These are phyloP conservation scores for Candida dubliniensis DNA, from an alignment of 1,139 yeast genomes.

Conservation along the genomic window DNA sequence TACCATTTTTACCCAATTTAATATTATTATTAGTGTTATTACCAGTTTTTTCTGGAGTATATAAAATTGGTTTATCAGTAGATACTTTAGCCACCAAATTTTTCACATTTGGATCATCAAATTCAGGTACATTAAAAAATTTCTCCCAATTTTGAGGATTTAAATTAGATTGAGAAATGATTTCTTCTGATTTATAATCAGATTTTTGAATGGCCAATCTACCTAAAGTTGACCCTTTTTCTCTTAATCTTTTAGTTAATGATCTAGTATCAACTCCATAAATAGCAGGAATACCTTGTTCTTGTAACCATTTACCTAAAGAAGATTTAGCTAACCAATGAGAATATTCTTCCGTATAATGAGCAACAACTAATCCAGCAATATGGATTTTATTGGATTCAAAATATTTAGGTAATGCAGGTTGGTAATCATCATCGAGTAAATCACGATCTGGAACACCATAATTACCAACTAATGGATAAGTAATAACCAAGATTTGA, in stretches of 20 bases:
- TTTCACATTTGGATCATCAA: constrained; percentile 89
- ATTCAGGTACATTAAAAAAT: constrained; percentile 74
- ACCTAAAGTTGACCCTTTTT: constrained; percentile 90
- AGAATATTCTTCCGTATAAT: constrained; percentile 93
- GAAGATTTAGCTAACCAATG: constrained; percentile 92
- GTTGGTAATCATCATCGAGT: constrained; percentile 68
- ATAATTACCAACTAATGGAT: constrained; percentile 96
- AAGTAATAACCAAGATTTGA: constrained; percentile 94
- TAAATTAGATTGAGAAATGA: constrained; percentile 17
- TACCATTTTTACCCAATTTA: constrained; percentile 65
- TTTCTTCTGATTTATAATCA: constrained; percentile 35
- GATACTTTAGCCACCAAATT: constrained; percentile 94
- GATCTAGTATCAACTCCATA: constrained; percentile 98
- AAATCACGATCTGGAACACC: constrained; percentile 94
- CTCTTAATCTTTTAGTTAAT: constrained; percentile 89
- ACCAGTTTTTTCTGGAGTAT: constrained; percentile 42
- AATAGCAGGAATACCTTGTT: constrained; percentile 90
- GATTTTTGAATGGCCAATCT: constrained; percentile 67
- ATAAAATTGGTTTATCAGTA: constrained; percentile 68
- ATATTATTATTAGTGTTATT: constrained; percentile 43
- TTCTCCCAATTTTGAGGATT: constrained; percentile 48
- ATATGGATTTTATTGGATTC: constrained; percentile 90
- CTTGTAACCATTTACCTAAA: constrained; percentile 89
- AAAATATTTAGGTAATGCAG: constrained; percentile 83
- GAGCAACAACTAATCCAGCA: constrained; percentile 97